Conservation (phyloP, 148 eudicot genomes). For the Cornus suecica region DNA sequence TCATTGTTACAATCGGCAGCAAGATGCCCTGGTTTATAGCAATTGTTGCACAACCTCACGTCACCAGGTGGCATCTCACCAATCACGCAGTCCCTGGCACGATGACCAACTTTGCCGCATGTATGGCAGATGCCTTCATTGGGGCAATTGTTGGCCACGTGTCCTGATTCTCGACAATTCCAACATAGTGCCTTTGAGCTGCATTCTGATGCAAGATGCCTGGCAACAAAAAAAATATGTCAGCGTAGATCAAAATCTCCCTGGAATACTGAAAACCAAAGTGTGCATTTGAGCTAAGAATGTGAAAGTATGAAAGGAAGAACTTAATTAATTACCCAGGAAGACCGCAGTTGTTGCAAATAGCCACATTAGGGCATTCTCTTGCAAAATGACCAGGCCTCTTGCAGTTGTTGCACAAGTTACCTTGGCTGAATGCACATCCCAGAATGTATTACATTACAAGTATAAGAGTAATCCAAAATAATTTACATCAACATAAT, state of each 20-base stretch:
- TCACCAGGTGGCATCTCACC: not conserved
- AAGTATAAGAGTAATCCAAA: not conserved
- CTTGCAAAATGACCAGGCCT: slow-evolving; percentile 51
- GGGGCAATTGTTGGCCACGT: not conserved
- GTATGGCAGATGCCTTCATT: not conserved
- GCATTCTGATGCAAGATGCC: not conserved
- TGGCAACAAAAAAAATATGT: not conserved
- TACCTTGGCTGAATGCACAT: slow-evolving; percentile 33
- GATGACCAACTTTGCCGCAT: not conserved
- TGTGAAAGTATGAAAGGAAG: not conserved
- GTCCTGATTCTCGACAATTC: not conserved
- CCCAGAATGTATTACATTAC: not conserved
- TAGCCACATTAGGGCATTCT: slow-evolving; percentile 55
- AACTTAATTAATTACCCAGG: slow-evolving; percentile 41
- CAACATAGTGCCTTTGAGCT: not conserved
- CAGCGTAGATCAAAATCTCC: not conserved
- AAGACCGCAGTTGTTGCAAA: slow-evolving; percentile 56
- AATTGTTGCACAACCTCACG: not conserved
- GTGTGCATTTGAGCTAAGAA: not conserved
- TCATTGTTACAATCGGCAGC: not conserved
- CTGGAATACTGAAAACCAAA: not conserved
- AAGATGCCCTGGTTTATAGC: not conserved
- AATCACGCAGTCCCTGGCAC: not conserved
- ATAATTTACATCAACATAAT: not conserved
- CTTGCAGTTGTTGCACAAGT: slow-evolving; percentile 53